Evolutionary conservation across 75 land plant genomes (phyloP).

Genomic region (Sequoiadendron giganteum): DNA sequence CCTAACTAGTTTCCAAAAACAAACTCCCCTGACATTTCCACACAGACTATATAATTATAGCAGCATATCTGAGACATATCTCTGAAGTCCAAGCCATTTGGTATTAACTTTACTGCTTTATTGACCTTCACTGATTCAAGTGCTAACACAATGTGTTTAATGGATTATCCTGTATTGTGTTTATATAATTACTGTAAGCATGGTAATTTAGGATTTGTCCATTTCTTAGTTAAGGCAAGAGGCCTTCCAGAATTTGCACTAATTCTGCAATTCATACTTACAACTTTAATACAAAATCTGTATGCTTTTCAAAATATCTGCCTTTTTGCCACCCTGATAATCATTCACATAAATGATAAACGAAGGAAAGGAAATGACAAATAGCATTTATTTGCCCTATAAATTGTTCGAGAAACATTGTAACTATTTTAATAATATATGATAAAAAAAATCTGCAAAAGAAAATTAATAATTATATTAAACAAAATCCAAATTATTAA

Average conservation of each 20-base stretch:
- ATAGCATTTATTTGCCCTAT: neutral
- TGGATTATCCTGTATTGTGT: too few relatives aligned
- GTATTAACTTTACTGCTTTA: too few relatives aligned
- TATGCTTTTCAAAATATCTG: neutral
- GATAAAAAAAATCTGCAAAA: too few relatives aligned
- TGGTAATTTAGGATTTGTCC: neutral
- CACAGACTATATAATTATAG: too few relatives aligned
- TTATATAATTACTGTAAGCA: neutral
- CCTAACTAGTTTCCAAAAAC: neutral
- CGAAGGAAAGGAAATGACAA: neutral
- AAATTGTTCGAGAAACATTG: neutral
- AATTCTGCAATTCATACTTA: neutral
- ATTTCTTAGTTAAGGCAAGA: neutral
- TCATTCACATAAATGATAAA: neutral
- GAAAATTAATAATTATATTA: too few relatives aligned
- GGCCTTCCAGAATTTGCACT: neutral
- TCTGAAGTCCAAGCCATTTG: too few relatives aligned
- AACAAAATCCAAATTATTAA: too few relatives aligned
- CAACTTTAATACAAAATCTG: neutral
- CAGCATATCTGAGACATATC: too few relatives aligned
- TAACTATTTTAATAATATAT: neutral
- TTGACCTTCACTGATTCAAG: too few relatives aligned
- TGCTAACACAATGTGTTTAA: too few relatives aligned
- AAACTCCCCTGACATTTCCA: too few relatives aligned
- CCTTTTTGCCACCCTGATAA: neutral